These are phyloP conservation scores for Lavandula angustifolia DNA, from an alignment of 257 asterid species.

Conservation along the genomic window DNA sequence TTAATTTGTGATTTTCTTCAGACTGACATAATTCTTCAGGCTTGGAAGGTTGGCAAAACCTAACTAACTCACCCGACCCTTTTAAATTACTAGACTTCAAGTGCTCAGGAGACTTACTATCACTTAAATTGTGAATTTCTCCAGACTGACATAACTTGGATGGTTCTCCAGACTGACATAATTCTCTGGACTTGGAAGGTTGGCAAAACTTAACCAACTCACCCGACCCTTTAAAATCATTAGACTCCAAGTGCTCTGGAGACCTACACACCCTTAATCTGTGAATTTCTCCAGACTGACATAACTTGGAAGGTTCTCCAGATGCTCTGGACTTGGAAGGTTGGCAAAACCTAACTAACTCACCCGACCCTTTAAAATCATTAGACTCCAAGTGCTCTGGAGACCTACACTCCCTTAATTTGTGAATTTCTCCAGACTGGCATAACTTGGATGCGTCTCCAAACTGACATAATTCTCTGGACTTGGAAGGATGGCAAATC, in stretches of 20 bases:
- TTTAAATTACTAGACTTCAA: constrained; percentile 22
- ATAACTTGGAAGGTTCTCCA: constrained; percentile 22
- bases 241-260: constrained; percentile 23
- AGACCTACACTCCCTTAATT: too few relatives aligned
- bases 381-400: too few relatives aligned
- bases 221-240: constrained; percentile 24
- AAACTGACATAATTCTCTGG: too few relatives aligned
- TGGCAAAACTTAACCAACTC: not conserved
- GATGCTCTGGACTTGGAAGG: constrained; percentile 25
- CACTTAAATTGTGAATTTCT: constrained; percentile 18
- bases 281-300: constrained; percentile 13
- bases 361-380: too few relatives aligned
- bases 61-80: constrained; percentile 21
- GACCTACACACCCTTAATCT: constrained; percentile 23
- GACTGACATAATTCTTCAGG: too few relatives aligned
- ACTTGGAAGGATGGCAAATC: too few relatives aligned
- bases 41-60: too few relatives aligned
- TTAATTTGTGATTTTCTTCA: too few relatives aligned
- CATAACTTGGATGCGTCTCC: too few relatives aligned
- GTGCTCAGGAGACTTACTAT: constrained; percentile 27
- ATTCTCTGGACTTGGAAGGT: constrained; percentile 18
- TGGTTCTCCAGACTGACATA: constrained; percentile 23
- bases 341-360: not conserved
- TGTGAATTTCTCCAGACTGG: too few relatives aligned
- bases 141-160: not conserved